Percentiles rank a stretch among this genome's conserved stretches.
Conservation (phyloP, 495 filamentous ascomycete species). For the Penicillium alfredii region DNA sequence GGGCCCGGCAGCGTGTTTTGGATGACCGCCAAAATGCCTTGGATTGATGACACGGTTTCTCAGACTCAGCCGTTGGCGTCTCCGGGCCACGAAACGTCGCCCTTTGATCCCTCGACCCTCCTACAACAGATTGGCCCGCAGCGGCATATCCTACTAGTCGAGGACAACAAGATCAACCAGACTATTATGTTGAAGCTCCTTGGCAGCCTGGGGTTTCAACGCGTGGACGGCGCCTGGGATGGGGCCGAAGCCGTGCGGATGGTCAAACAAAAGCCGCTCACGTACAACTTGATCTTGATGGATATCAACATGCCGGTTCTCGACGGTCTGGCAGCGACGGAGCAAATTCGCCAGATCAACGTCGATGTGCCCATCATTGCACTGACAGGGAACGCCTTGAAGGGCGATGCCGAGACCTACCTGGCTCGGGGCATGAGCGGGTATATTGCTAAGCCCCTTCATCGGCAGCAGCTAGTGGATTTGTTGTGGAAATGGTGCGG, state of each 20-base stretch:
- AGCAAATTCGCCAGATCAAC: constrained; percentile 50
- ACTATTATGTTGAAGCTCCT: constrained; percentile 57
- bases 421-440: constrained; percentile 57
- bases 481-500: constrained; percentile 37
- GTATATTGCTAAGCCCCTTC: constrained; percentile 56
- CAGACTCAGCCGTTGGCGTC: background rate
- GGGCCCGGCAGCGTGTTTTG: constrained; percentile 54
- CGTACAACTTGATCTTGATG: constrained; percentile 52
- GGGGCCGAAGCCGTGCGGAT: constrained; percentile 52
- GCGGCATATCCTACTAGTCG: constrained; percentile 50
- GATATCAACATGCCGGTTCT: constrained; percentile 72
- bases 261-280: constrained; percentile 42
- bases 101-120: constrained; percentile 11
- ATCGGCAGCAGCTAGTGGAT: constrained; percentile 37
- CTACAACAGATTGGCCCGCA: constrained; percentile 30
- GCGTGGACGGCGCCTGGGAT: constrained; percentile 49
- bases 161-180: constrained; percentile 60
- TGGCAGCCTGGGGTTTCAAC: constrained; percentile 46
- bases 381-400: constrained; percentile 58
- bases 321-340: constrained; percentile 60
- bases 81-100: background rate
- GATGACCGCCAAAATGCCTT: constrained; percentile 49
- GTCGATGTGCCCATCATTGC: constrained; percentile 54
- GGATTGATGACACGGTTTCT: constrained; percentile 18
- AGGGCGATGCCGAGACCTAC: constrained; percentile 53